These are phyloP conservation scores for Petrea volubilis DNA, from an alignment of 257 asterid genomes.

Conservation along the genomic window DNA sequence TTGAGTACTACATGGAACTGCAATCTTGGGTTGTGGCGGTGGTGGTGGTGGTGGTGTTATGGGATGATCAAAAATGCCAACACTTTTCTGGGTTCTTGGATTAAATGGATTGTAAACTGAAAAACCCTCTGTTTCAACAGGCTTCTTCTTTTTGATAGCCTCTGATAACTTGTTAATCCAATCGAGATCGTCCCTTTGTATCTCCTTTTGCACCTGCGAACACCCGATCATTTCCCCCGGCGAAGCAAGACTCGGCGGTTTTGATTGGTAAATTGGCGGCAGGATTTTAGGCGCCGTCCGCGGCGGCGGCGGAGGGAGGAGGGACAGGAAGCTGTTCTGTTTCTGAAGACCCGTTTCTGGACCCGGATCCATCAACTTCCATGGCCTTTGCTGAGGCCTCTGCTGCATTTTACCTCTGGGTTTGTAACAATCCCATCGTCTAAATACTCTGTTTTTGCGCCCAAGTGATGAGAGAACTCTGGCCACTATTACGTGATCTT, in stretches of 20 bases:
- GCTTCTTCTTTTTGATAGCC: slow-evolving; percentile 28
- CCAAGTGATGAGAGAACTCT: slow-evolving; percentile 27
- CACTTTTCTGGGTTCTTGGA: not conserved
- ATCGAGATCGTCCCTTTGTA: slow-evolving; percentile 15
- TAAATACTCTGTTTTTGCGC: slow-evolving; percentile 26
- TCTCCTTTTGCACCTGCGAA: slow-evolving; percentile 14
- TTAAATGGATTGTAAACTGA: slow-evolving; percentile 2
- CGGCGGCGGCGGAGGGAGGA: slow-evolving; percentile 59
- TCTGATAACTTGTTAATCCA: slow-evolving; percentile 31
- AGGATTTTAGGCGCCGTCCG: slow-evolving; percentile 41
- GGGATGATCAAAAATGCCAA: not conserved
- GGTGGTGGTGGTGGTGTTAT: too few relatives aligned
- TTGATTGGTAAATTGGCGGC: slow-evolving; percentile 32
- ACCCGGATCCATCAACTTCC: slow-evolving; percentile 20
- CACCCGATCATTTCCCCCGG: not conserved
- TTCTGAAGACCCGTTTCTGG: slow-evolving; percentile 21
- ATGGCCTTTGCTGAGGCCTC: slow-evolving; percentile 15
- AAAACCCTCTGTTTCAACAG: not conserved
- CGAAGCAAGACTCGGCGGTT: not conserved
- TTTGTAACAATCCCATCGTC: slow-evolving; percentile 36
- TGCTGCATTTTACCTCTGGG: slow-evolving; percentile 38
- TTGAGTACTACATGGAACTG: slow-evolving; percentile 4
- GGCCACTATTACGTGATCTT: slow-evolving; percentile 11
- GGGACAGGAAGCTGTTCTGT: slow-evolving; percentile 33
- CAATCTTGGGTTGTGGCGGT: not conserved